These are phyloP conservation scores for Phytophthora cactorum DNA, from an alignment of 352 stramenopile species.

Conservation along the genomic window DNA sequence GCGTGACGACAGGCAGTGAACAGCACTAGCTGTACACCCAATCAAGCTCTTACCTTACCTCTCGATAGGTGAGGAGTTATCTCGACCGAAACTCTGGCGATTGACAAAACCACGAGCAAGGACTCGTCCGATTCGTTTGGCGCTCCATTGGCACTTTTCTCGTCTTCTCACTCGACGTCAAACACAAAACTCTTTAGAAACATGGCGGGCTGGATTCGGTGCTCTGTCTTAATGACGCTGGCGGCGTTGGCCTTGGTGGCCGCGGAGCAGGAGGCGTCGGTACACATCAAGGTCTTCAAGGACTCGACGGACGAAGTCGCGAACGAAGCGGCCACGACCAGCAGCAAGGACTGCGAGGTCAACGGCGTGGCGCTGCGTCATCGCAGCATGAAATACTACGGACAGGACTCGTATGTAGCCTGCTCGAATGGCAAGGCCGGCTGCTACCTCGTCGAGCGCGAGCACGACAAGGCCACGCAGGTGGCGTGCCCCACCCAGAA, in stretches of 20 bases:
- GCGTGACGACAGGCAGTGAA: slow-evolving; percentile 12
- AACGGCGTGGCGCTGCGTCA: slow-evolving; percentile 63
- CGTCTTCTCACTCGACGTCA: slow-evolving; percentile 9
- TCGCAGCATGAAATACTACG: slow-evolving; percentile 75
- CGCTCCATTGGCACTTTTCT: slow-evolving; percentile 33
- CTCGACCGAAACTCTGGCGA: slow-evolving; percentile 10
- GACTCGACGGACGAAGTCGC: slow-evolving; percentile 4
- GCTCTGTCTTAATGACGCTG: slow-evolving; percentile 24
- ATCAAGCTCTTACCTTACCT: slow-evolving; percentile 15
- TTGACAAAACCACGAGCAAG: slow-evolving; percentile 25
- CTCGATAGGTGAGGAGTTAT: slow-evolving; percentile 22
- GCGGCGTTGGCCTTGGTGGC: slow-evolving; percentile 22
- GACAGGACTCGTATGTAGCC: slow-evolving; percentile 73
- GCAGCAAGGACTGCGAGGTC: slow-evolving; percentile 56
- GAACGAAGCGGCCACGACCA: slow-evolving; percentile 12
- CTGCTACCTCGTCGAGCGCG: slow-evolving; percentile 70
- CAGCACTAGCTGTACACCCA: slow-evolving; percentile 6
- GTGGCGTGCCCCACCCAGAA: slow-evolving; percentile 59
- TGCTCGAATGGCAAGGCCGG: slow-evolving; percentile 64
- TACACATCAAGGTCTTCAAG: slow-evolving; percentile 21
- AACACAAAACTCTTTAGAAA: slow-evolving; percentile 2
- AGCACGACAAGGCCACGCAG: slow-evolving; percentile 64
- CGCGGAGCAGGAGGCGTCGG: slow-evolving; percentile 34
- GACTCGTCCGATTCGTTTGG: slow-evolving; percentile 13
- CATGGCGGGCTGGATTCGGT: slow-evolving; percentile 39